Base-by-base conservation (phyloP, 768 basidiomycete genomes). In the Austroboletus festivus region DNA sequence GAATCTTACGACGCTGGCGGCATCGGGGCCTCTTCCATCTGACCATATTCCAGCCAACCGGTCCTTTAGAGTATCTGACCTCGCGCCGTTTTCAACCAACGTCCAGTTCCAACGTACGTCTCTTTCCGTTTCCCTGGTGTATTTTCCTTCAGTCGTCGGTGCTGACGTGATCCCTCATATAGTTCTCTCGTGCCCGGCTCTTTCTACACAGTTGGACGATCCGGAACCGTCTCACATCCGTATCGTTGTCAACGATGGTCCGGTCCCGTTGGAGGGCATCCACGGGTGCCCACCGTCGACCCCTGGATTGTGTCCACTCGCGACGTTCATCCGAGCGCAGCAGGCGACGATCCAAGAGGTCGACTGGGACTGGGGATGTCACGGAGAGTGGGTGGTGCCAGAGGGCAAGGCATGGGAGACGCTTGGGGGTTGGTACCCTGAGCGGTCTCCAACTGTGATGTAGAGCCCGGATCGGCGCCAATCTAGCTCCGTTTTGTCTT, bases 71-170 rank as follows among this genome's bases (percentile, higher is more conserved):
- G 75, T 81, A 0, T 78, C 90, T 5, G 80, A 92, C 53, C 73
- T 93, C 33, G 83, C 88, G 18, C 92, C 93, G 0, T 96, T 96
- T 66, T 86, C 84, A 0, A 88, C 92, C 22, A 94, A 94, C 58
- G 64, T 94, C 19, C 89, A 91, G 60, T 86, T 94, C n/a, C n/a
- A n/a, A n/a, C n/a, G n/a, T n/a, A n/a, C n/a, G n/a, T 75, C 93
- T n/a, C 67, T 47, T 77, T 71, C 13, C 10, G 18, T 22, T 58
- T 46, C 28, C 23, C 5, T 13, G 21, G 20, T 4, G 11, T 20
- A 3, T 38, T 30, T 18, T n/a, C 26, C 23, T n/a, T 9, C 12
- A 16, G 13, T 42, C 2, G n/a, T n/a, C 13, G 11, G 19, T n/a
- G 24, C 38, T 53, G 19, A 59, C 37, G n/a, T 5, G 10, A n/a